Evolutionary conservation across 306 rosid species (phyloP).

Genomic region (Ceratonia siliqua): DNA sequence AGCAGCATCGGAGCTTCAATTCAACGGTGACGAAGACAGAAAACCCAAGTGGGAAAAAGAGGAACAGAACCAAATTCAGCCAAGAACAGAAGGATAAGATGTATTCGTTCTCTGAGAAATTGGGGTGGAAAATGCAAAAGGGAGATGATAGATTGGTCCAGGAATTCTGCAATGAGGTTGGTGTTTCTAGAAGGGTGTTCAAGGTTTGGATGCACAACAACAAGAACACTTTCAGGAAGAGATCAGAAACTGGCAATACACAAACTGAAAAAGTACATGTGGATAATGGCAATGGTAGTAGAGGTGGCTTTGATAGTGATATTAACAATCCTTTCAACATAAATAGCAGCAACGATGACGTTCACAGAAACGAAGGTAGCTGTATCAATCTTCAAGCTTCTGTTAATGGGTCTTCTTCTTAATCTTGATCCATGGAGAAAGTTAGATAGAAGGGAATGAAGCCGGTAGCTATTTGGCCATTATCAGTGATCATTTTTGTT

Average conservation of each 20-base stretch:
- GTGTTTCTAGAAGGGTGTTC: constrained; percentile 67
- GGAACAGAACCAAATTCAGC: constrained; percentile 77
- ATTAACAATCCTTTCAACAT: constrained; percentile 23
- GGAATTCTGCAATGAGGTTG: constrained; percentile 71
- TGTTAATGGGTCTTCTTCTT: constrained; percentile 45
- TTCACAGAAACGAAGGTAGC: constrained; percentile 32
- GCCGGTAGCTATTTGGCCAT: not conserved
- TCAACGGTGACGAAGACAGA: constrained; percentile 18
- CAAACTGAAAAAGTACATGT: not conserved
- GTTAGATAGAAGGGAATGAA: not conserved
- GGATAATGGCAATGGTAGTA: not conserved
- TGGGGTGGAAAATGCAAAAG: constrained; percentile 82
- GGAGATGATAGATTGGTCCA: constrained; percentile 58
- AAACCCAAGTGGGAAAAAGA: constrained; percentile 50
- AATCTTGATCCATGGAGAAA: constrained; percentile 29
- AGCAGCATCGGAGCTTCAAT: constrained; percentile 26
- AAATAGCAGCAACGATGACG: constrained; percentile 9
- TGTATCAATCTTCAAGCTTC: constrained; percentile 40
- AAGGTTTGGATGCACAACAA: constrained; percentile 97
- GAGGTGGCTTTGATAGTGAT: constrained; percentile 25
- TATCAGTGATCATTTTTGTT: not conserved
- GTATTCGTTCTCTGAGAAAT: constrained; percentile 61
- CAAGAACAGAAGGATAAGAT: constrained; percentile 90
- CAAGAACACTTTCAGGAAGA: constrained; percentile 66
- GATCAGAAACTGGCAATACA: constrained; percentile 27